Conservation (phyloP, 257 asterid species). For the Ajuga chamaepitys region DNA sequence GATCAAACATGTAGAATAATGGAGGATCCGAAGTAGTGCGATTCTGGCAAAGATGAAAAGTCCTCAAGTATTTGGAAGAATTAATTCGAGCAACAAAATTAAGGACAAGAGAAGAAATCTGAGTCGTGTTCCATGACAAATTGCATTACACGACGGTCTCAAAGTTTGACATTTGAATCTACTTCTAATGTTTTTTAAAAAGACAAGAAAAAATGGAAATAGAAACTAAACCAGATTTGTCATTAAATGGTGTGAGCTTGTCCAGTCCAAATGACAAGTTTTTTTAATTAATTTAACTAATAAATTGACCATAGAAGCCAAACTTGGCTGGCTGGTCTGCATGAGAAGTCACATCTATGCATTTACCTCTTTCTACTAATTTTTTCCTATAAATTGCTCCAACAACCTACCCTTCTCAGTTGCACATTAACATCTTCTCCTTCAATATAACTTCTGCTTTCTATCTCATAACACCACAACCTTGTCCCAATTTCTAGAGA, state of each 20-base stretch:
- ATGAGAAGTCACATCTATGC: background rate
- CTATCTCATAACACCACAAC: background rate
- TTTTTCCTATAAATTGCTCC: background rate
- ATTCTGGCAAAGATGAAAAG: too few species aligned
- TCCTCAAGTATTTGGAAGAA: too few species aligned
- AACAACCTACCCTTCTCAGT: background rate
- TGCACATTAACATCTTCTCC: too few species aligned
- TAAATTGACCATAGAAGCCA: background rate
- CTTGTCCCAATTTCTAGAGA: background rate
- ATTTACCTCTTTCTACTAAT: background rate
- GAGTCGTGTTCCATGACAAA: background rate
- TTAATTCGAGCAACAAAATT: too few species aligned
- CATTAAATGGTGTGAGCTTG: too few species aligned
- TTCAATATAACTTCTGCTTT: background rate
- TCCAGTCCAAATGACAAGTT: background rate
- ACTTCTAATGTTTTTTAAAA: too few species aligned
- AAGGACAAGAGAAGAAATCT: too few species aligned
- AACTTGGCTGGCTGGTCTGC: background rate
- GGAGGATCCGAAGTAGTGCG: too few species aligned
- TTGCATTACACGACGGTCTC: background rate
- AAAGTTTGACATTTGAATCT: background rate
- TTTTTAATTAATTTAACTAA: background rate
- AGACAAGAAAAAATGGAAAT: too few species aligned
- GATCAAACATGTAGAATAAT: too few species aligned
- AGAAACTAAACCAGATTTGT: too few species aligned